A percentile compares a stretch with the other conserved stretches of the same genome.
Conservation (phyloP, 352 stramenopile species). For the Elongisporangium anandrum region DNA sequence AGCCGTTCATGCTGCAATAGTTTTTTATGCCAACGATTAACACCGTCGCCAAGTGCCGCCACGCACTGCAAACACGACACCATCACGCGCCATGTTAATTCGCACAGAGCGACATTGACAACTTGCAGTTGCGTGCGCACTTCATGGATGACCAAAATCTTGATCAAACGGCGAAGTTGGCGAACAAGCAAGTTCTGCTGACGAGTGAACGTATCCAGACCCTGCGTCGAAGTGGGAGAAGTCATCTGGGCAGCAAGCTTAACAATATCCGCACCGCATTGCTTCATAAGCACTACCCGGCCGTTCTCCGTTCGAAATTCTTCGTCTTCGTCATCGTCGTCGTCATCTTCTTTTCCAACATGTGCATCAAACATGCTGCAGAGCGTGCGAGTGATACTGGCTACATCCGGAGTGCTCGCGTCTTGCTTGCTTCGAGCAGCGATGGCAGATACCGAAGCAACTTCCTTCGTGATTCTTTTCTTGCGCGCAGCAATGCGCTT, state of each 20-base stretch:
- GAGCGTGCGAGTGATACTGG: conserved; percentile 3
- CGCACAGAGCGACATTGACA: conserved; percentile 22
- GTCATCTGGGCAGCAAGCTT: background rate
- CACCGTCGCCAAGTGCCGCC: background rate
- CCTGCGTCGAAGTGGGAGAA: background rate
- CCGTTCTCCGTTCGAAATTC: conserved; percentile 1
- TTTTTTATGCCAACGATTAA: background rate
- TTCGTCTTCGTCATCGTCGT: conserved; percentile 4
- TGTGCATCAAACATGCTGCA: conserved; percentile 13
- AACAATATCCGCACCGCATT: conserved; percentile 11
- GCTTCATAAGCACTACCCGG: conserved; percentile 13
- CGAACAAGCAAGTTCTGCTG: conserved; percentile 6
- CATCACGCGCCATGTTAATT: conserved; percentile 26
- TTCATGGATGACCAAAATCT: conserved; percentile 7
- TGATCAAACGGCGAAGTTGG: conserved; percentile 12
- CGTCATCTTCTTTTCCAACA: conserved; percentile 6
- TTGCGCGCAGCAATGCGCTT: conserved; percentile 38
- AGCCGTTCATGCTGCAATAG: background rate
- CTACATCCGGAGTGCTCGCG: conserved; percentile 2
- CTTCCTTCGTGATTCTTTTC: conserved; percentile 39
- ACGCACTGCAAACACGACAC: conserved; percentile 19
- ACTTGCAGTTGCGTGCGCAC: conserved; percentile 9
- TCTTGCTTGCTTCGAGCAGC: conserved; percentile 1
- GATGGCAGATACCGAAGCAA: conserved; percentile 2
- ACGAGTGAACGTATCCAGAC: background rate